Base-by-base conservation (phyloP, 805 yeast species). In the Yamadazyma kitorensis region DNA sequence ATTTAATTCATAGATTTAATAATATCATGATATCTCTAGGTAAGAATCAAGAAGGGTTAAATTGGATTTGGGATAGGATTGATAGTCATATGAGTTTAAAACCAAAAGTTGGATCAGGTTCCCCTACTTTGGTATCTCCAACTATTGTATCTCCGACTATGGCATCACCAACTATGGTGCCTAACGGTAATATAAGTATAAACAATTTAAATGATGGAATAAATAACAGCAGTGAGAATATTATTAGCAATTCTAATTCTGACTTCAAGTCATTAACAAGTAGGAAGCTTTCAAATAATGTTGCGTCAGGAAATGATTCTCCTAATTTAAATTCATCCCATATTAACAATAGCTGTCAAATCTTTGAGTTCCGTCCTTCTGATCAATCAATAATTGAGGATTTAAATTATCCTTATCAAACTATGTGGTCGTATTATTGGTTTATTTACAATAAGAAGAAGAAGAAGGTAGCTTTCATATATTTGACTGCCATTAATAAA, bases 361-460 rank as follows among this genome's bases (percentile, higher is more conserved):
- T 80, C 21, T 82, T 77, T 47, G 82, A 78, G 48, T 78, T 80
- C 46, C 76, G 73, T 38, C 80, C 76, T 0, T 73, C 76, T 19
- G 79, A 82, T 39, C 70, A 61, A 48, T 71, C 84, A 6, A 80
- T 83, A 26, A 49, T 66, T 31, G 85, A 82, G 49, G 93, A 83
- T 37, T 47, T 67, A 34, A 63, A 62, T 31, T 60, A 63, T 39
- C 73, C 73, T 1, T 64, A 64, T 41, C 72, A 67, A 45, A 63
- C 71, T 2, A 57, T 67, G 65, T 86, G 93, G 93, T 76, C 84
- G 16, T 66, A 81, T 54, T 86, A 86, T 74, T 91, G 94, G 82
- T 93, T 93, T 57, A 78, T 91, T 28, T 88, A 84, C 62, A 93
- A 88, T 64, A 91, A 87, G 61, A 83, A 86, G 52, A 77, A 84